Evolutionary conservation across 1,284 basidiomycete genomes (phyloP), one percentile per base, ranked within the genome.

Genomic region (Trichosporon inkin): DNA sequence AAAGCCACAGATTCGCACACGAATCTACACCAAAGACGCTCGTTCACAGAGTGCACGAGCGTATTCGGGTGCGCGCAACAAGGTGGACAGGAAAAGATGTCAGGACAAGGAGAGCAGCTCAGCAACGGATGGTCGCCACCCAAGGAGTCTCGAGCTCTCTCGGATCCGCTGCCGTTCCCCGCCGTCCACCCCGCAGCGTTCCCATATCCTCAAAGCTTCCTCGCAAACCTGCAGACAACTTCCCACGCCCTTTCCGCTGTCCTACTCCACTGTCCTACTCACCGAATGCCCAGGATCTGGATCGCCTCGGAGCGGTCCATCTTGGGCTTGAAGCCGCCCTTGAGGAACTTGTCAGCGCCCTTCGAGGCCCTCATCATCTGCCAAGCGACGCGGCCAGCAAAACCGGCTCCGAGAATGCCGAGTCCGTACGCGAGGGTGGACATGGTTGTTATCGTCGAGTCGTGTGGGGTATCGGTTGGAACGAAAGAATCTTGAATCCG

Each of bases 241-340:
- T n/a, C n/a, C n/a, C n/a, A n/a, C n/a, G n/a, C n/a, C n/a, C n/a
- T n/a, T n/a, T 11, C 44, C 44, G 10, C 6, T 17, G 14, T 36
- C 14, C 55, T 36, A 16, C 54, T 16, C 3, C 39, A 36, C 35
- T 8, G 6, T n/a, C 10, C 41, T 6, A 83, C 89, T 68, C 65
- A 93, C 92, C 88, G 92, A 57, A 98, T 81, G n/a, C 94, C 94
- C 28, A 98, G 83, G 68, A 99, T 88, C 65, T 86, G 85, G 58
- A 93, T 85, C 2, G 95, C 95, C 80, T 98, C 95, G 66, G 87
- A 89, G 73, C 89, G 84, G 76, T 98, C 94, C 93, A 98, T 97
- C 82, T 93, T 96, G 14, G 84, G 81, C 76, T 88, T 89, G 85
- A 99, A 99, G 1, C 94, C 95, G 62, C 95, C 95, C 79, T 88